These are phyloP conservation scores for Rhexocercosporidium sp. DNA, from an alignment of 2,329 filamentous ascomycete genomes.

Conservation along the genomic window DNA sequence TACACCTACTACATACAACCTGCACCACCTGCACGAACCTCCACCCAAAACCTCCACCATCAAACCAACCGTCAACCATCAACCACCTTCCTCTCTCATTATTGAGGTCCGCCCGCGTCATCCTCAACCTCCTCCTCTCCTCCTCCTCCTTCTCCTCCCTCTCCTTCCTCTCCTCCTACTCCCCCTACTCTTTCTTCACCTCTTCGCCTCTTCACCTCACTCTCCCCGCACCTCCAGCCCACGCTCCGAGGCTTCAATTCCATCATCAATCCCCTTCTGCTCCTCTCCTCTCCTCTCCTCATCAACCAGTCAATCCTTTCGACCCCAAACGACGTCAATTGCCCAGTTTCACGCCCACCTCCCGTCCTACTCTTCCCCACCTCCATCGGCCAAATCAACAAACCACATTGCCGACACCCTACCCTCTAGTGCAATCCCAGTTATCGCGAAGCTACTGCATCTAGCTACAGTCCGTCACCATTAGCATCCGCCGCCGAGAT, in stretches of 20 bases:
- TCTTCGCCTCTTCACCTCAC: background rate
- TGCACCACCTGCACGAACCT: too few relatives aligned
- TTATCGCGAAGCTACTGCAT: constrained; percentile 9
- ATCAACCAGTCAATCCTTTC: background rate
- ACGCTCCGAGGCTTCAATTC: background rate
- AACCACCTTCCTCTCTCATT: background rate
- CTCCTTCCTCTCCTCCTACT: background rate
- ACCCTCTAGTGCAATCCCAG: background rate
- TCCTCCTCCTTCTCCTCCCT: background rate
- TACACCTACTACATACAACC: too few relatives aligned
- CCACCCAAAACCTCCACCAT: background rate
- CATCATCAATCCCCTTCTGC: background rate
- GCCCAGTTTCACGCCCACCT: background rate
- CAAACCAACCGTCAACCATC: background rate
- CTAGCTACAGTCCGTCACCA: background rate
- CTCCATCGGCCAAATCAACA: background rate
- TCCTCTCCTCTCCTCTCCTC: background rate
- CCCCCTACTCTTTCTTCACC: background rate
- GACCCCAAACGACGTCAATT: constrained; percentile 7
- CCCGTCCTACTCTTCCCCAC: background rate
- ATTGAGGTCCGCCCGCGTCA: background rate
- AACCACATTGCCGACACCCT: background rate
- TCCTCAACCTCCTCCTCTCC: background rate
- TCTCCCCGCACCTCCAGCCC: background rate
- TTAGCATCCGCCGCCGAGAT: constrained; percentile 4